Percentiles rank a stretch among this genome's conserved stretches.
These are phyloP conservation scores for Penicillium canescens DNA, from an alignment of 495 filamentous ascomycete genomes.

Conservation along the genomic window DNA sequence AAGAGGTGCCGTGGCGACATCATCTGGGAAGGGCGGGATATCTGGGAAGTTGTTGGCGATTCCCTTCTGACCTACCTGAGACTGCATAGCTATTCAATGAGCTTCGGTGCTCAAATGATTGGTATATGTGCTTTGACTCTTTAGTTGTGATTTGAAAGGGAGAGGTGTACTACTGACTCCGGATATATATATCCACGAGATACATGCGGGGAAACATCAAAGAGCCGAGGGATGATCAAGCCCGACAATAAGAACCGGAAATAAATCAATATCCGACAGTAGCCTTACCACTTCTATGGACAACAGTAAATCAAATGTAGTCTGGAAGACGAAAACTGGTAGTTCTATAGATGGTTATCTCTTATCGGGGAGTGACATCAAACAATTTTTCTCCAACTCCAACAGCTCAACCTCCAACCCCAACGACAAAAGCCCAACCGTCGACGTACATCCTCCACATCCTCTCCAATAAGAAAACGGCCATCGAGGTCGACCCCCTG, in stretches of 20 bases:
- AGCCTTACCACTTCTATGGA: too few species aligned
- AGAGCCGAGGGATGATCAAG: conserved; percentile 12
- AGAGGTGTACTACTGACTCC: neutral
- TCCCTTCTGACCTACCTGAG: neutral
- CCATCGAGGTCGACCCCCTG: neutral
- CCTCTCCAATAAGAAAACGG: neutral
- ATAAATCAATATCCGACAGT: too few species aligned
- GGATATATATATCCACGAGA: neutral
- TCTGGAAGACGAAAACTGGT: too few species aligned
- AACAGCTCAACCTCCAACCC: conserved; percentile 5
- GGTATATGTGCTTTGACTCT: too few species aligned
- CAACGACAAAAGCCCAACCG: neutral
- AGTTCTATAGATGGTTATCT: conserved; percentile 2
- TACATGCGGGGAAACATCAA: conserved; percentile 19
- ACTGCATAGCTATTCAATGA: neutral
- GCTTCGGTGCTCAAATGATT: too few species aligned
- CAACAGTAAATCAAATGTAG: neutral
- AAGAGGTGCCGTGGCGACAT: conserved; percentile 56
- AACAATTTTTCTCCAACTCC: conserved; percentile 22
- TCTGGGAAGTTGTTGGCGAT: conserved; percentile 22
- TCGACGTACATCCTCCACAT: neutral
- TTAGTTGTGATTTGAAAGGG: too few species aligned
- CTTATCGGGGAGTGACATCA: conserved; percentile 31
- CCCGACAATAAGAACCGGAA: too few species aligned
- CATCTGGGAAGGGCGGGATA: conserved; percentile 52